Evolutionary conservation across 2,329 filamentous ascomycete species (phyloP).

Genomic region (Fusarium fujikuroi): DNA sequence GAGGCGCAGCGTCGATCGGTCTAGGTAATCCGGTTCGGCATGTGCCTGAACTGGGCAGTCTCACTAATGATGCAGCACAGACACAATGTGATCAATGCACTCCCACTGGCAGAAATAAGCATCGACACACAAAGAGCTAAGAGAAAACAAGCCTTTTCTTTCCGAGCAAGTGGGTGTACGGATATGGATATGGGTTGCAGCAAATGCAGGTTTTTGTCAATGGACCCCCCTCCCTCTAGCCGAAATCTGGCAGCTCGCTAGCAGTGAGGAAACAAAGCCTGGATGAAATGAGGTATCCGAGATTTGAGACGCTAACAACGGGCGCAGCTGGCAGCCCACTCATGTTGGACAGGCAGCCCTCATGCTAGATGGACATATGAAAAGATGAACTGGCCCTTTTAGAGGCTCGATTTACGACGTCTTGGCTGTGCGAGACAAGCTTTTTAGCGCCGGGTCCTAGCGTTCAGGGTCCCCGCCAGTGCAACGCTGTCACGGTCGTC

Average conservation of each 20-base stretch:
- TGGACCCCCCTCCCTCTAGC: not conserved
- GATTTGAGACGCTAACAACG: not conserved
- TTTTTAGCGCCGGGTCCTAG: not conserved
- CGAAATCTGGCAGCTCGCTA: not conserved
- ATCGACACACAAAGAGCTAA: not conserved
- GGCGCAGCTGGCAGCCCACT: not conserved
- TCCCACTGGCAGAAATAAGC: not conserved
- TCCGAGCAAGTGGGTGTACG: not conserved
- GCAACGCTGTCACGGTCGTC: not conserved
- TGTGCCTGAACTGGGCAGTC: not conserved
- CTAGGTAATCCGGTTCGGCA: not conserved
- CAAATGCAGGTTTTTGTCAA: not conserved
- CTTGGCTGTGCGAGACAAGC: not conserved
- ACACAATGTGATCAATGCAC: not conserved
- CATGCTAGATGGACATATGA: not conserved
- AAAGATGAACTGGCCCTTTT: too few species aligned
- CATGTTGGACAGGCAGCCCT: not conserved
- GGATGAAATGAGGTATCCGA: not conserved
- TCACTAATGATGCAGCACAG: not conserved
- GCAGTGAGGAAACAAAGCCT: not conserved
- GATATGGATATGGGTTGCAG: not conserved
- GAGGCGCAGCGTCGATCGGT: not conserved
- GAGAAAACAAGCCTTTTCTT: not conserved
- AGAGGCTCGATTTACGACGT: not conserved
- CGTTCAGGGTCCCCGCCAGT: not conserved